Evolutionary conservation across 2,329 filamentous ascomycete genomes (phyloP), one percentile per base, ranked within the genome.

Genomic region (Colletotrichum brevisporum): DNA sequence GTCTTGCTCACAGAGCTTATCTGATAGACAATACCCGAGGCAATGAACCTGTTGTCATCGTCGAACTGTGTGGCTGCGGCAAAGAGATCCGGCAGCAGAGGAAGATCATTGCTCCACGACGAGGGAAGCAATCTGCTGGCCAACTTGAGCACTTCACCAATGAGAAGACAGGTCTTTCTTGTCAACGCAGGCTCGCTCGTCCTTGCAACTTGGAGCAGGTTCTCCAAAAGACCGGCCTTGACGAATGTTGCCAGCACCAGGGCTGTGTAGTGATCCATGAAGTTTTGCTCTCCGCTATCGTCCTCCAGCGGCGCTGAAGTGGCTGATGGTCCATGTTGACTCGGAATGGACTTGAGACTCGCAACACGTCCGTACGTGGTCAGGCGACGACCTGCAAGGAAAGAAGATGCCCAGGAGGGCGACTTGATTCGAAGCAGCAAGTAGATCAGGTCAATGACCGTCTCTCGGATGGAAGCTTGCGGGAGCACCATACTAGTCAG

Each of bases 1-100:
- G 95, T 98, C 71, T 94, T 90, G 78, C 95, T 99, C 73, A 99
- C 94, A 77, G 95, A 98, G 82, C 97, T 97, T 62, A 99, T 97
- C 78, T 98, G 96, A 76, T 98, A 99, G 13, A 99, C 94, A 18
- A 97, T 97, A 8, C 94, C 91, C 8, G 94, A 95, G 6, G 95
- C 94, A 65, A 92, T 86, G 73, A 95, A 95, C 63, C 94, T 91
- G 26, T 90, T 87, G 36, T 95, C 89, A 21, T 90, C 85, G 24
- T 89, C 84, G 74, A 95, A 94, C 41, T 90, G 87, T 2, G 93
- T 87, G 5, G 95, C 94, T 0, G 91, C 90, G 6, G 91, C 86
- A 75, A 99, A 92, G 1, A 98, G 85, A 70, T 95, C 92, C 0
- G 96, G 96, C 18, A 99, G 87, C 6, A 97, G 88, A 76, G 99